Evolutionary conservation across 108 stramenopile genomes (phyloP).

Genomic region (Fragilaria radians): DNA sequence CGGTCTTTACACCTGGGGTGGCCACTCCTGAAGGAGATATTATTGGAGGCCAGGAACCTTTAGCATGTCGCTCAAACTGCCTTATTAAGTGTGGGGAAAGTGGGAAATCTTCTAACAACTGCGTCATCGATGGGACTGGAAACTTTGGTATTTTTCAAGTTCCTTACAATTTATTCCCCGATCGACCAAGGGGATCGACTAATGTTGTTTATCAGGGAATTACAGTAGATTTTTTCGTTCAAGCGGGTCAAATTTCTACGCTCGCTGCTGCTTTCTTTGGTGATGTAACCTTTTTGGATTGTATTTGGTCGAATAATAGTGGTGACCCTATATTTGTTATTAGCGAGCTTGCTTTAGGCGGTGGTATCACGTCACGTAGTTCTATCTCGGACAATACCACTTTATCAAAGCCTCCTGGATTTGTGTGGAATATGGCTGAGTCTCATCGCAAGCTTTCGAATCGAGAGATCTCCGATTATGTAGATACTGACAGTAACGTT

Average conservation of each 20-base stretch:
- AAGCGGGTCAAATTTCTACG: neutral
- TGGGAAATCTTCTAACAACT: neutral
- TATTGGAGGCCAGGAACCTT: neutral
- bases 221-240: neutral
- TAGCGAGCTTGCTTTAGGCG: neutral
- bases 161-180: neutral
- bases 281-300: neutral
- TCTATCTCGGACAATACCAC: neutral
- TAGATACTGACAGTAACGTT: neutral
- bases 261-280: neutral
- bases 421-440: neutral
- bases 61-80: neutral
- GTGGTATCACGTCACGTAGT: neutral
- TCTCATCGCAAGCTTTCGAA: neutral
- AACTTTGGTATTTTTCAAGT: neutral
- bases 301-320: neutral
- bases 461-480: neutral
- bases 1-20: neutral
- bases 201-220: neutral
- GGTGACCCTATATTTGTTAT: neutral
- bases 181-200: neutral
- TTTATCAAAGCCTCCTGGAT: neutral
- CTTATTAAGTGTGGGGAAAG: neutral
- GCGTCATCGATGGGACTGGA: neutral
- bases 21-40: neutral